A percentile compares a stretch with the other conserved stretches of the same genome.
Evolutionary conservation across 1,139 yeast genomes (phyloP).

Genomic region (Diutina ranongensis): DNA sequence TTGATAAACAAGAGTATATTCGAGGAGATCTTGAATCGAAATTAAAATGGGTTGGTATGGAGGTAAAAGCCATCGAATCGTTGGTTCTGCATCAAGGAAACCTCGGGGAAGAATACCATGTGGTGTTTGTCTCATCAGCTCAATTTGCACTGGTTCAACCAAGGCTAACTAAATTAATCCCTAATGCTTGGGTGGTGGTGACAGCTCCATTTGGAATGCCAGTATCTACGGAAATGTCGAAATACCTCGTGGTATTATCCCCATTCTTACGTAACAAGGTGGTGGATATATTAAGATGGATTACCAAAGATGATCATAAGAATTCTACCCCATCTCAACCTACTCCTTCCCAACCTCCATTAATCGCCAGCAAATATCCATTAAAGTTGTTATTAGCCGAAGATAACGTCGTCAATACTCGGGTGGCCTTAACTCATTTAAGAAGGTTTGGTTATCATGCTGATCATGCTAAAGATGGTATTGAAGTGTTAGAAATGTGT

Average conservation of each 20-base stretch:
- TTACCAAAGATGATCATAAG: neutral
- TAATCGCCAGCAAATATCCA: conserved; percentile 20
- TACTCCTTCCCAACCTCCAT: neutral
- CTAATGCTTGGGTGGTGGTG: neutral
- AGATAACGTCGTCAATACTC: conserved; percentile 39
- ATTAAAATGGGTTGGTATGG: conserved; percentile 11
- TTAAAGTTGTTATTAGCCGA: conserved; percentile 39
- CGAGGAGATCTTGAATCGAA: conserved; percentile 21
- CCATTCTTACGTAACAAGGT: conserved; percentile 25
- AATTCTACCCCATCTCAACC: neutral
- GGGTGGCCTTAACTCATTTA: conserved; percentile 40
- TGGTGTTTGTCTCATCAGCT: neutral
- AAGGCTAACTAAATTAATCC: neutral
- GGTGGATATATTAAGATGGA: conserved; percentile 13
- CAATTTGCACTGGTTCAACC: neutral
- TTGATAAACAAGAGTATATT: conserved; percentile 22
- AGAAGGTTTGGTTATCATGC: conserved; percentile 41
- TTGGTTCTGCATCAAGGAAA: neutral
- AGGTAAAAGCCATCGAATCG: neutral
- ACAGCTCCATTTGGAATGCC: conserved; percentile 22
- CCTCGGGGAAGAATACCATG: neutral
- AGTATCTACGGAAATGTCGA: conserved; percentile 15
- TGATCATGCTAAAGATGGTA: conserved; percentile 46
- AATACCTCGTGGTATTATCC: conserved; percentile 19
- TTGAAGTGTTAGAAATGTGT: conserved; percentile 35